Evolutionary conservation across 495 filamentous ascomycete species (phyloP).

Genomic region (Tuber borchii): DNA sequence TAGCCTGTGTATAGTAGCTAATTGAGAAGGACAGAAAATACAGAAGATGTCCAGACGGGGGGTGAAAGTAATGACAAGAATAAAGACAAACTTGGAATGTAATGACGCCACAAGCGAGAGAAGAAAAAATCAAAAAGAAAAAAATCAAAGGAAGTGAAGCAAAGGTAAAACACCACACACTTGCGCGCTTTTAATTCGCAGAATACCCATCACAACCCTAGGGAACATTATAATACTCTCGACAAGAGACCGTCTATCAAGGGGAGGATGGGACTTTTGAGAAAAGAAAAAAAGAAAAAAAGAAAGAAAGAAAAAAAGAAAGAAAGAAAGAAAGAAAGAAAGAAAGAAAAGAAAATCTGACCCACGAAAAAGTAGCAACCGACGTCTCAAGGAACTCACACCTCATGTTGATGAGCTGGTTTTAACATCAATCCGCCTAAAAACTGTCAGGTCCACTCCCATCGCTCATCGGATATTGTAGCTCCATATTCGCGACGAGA

Average conservation of each 20-base stretch:
- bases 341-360: not conserved
- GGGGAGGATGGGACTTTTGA: not conserved
- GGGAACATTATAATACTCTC: not conserved
- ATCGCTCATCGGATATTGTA: accelerated
- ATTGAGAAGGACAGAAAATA: not conserved
- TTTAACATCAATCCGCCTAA: not conserved
- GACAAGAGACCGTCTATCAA: not conserved
- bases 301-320: not conserved
- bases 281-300: not conserved
- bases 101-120: not conserved
- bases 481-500: not conserved
- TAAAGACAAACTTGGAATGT: not conserved
- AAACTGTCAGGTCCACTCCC: not conserved
- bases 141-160: not conserved
- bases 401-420: not conserved
- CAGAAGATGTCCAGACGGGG: not conserved
- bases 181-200: not conserved
- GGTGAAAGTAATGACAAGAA: not conserved
- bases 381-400: not conserved
- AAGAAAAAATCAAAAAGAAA: not conserved
- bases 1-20: not conserved
- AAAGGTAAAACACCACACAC: not conserved
- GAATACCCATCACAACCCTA: not conserved
- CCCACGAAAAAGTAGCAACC: not conserved
- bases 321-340: too few species aligned